Conservation (phyloP, 164 flowering plant genomes). For the Malania oleifera region DNA sequence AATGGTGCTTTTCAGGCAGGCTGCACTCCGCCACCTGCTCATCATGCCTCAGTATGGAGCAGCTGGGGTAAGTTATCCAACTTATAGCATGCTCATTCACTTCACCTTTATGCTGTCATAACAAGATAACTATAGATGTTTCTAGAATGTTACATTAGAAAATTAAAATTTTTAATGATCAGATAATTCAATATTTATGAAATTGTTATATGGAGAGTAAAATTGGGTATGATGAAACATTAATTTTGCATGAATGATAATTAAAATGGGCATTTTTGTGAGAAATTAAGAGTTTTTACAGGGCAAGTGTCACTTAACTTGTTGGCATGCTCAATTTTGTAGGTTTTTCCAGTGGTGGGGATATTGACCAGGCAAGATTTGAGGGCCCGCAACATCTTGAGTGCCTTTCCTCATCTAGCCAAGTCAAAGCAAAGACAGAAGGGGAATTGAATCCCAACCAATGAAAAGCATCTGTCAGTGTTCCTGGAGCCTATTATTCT, state of each 20-base stretch:
- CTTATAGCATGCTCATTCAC: conserved; percentile 1
- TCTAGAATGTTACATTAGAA: neutral
- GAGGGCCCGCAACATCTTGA: conserved; percentile 68
- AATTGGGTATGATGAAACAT: too few species aligned
- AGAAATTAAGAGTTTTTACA: neutral
- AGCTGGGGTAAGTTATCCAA: conserved; percentile 58
- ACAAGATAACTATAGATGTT: neutral
- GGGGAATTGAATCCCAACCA: conserved; percentile 22
- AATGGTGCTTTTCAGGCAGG: conserved; percentile 68
- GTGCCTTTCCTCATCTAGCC: conserved; percentile 64
- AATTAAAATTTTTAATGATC: neutral
- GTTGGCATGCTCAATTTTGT: conserved; percentile 18
- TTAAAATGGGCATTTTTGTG: too few species aligned
- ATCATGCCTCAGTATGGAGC: conserved; percentile 75
- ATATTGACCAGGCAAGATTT: conserved; percentile 92
- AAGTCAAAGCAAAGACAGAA: conserved; percentile 42
- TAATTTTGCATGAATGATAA: too few species aligned
- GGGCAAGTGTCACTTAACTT: conserved; percentile 12
- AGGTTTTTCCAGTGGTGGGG: conserved; percentile 80
- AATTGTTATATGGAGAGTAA: too few species aligned
- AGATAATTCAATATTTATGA: too few species aligned
- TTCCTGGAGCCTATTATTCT: conserved; percentile 4
- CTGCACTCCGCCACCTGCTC: conserved; percentile 81
- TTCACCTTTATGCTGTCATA: neutral
- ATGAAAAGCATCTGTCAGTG: conserved; percentile 2